Evolutionary conservation across 78 protist genomes (phyloP).

Genomic region (Dictyostelium brefeldianum): DNA sequence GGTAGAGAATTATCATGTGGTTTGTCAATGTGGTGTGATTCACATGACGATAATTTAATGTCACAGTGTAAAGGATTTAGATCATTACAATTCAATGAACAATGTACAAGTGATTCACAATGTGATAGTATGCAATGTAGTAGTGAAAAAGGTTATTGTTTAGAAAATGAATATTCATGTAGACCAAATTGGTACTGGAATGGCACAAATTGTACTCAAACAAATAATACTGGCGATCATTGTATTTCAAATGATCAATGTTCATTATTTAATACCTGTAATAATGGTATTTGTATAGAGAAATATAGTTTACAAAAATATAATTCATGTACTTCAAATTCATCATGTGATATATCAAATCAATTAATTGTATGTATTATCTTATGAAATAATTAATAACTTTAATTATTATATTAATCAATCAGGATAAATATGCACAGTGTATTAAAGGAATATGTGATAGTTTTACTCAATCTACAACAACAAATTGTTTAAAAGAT

Average conservation of each 20-base stretch:
- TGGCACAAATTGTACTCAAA: neutral
- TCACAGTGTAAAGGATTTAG: neutral
- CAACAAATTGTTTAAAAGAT: neutral
- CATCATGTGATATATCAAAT: neutral
- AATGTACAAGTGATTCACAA: neutral
- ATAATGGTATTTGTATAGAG: neutral
- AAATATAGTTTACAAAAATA: neutral
- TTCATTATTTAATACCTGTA: neutral
- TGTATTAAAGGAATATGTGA: neutral
- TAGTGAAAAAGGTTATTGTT: neutral
- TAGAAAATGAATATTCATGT: neutral
- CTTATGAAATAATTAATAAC: neutral
- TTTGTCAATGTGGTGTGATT: neutral
- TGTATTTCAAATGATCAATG: neutral
- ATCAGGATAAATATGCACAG: neutral
- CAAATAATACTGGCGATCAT: neutral
- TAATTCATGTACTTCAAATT: neutral
- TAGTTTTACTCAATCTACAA: neutral
- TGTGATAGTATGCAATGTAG: neutral
- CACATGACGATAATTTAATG: neutral
- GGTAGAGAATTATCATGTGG: neutral
- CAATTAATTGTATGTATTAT: neutral
- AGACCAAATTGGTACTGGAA: neutral
- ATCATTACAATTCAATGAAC: neutral
- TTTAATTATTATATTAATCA: no score